Percentiles rank a stretch among this genome's conserved stretches.
Evolutionary conservation across 1,139 yeast species (phyloP).

Genomic region (Suhomyces wounanorum): DNA sequence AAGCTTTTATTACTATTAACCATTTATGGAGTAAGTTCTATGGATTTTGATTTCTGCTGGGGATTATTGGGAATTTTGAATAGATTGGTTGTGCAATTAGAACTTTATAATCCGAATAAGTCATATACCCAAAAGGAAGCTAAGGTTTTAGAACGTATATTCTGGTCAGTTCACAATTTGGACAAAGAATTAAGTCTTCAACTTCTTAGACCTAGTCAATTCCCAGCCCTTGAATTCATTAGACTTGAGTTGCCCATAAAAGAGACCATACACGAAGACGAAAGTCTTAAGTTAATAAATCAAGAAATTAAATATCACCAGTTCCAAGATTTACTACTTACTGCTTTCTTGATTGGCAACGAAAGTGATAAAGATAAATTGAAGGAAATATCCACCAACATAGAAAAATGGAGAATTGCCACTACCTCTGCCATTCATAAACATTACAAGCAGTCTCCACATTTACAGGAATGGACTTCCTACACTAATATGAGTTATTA

Average conservation of each 20-base stretch:
- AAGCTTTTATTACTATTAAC: conserved; percentile 33
- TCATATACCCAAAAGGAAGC: not conserved
- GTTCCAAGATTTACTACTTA: conserved; percentile 23
- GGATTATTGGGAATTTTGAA: conserved; percentile 37
- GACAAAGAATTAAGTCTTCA: conserved; percentile 43
- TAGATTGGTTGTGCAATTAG: conserved; percentile 30
- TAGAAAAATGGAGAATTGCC: conserved; percentile 42
- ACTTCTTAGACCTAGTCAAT: conserved; percentile 37
- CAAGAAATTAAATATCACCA: conserved; percentile 25
- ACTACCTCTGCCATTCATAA: conserved; percentile 32
- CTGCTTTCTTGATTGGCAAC: conserved; percentile 8
- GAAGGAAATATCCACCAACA: conserved; percentile 24
- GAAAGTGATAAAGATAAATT: conserved; percentile 15
- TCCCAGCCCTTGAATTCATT: conserved; percentile 29
- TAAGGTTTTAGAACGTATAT: conserved; percentile 24
- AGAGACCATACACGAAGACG: conserved; percentile 17
- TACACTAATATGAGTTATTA: conserved; percentile 41
- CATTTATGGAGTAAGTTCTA: conserved; percentile 32
- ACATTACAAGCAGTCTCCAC: conserved; percentile 25
- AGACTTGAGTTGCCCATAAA: conserved; percentile 16
- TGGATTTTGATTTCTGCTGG: conserved; percentile 37
- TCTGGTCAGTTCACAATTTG: conserved; percentile 44
- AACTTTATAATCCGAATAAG: conserved; percentile 20
- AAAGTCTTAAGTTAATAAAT: conserved; percentile 24
- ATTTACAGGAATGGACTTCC: conserved; percentile 36